A percentile compares a stretch with the other conserved stretches of the same genome.
Conservation (phyloP, 2,329 filamentous ascomycete species). For the Apiospora marii region DNA sequence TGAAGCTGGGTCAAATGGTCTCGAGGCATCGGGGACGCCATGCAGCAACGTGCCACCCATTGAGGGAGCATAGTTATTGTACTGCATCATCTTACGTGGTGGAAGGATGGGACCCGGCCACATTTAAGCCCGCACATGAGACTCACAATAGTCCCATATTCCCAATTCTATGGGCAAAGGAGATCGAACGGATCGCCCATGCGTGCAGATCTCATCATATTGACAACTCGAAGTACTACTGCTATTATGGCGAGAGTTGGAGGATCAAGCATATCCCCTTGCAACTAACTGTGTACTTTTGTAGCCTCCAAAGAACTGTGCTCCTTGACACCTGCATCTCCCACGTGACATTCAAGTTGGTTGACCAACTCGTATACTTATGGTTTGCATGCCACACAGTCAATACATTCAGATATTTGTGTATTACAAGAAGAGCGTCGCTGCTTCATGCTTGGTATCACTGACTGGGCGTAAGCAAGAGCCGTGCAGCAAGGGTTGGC, state of each 20-base stretch:
- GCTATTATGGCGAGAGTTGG: background rate
- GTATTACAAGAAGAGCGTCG: background rate
- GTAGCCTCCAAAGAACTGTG: background rate
- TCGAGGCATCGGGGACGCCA: background rate
- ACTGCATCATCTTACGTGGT: background rate
- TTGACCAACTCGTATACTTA: background rate
- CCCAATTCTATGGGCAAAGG: background rate
- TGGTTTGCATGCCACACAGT: too few relatives aligned
- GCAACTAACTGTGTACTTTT: background rate
- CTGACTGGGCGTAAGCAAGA: background rate
- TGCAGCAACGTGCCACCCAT: background rate
- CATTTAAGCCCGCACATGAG: background rate
- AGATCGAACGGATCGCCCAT: background rate
- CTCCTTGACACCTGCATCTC: background rate
- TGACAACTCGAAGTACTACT: background rate
- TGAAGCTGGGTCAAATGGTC: background rate
- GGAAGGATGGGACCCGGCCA: background rate
- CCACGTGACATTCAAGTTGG: background rate
- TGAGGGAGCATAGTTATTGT: background rate
- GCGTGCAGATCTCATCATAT: background rate
- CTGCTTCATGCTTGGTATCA: background rate
- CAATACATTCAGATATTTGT: background rate
- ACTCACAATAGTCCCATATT: background rate
- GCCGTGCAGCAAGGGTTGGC: background rate
- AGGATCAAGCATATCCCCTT: background rate